phyloP scores from a whole-genome alignment of 176 grass and related monocot species.

The Areca catechu region DNA sequence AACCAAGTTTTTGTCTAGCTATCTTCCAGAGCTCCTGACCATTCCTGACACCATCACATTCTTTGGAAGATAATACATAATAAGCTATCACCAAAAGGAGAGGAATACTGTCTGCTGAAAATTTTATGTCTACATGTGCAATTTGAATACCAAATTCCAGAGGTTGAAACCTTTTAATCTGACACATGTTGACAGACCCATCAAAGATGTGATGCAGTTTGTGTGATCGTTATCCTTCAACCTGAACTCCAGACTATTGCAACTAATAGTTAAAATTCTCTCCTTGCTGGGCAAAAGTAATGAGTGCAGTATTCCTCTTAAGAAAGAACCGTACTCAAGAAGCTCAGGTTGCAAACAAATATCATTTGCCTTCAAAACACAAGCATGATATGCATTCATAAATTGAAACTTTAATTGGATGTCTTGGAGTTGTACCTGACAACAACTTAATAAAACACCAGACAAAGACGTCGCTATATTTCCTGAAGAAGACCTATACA shows the following conservation, averaged over 20 bases:
- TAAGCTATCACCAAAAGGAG: slow-evolving; percentile 50
- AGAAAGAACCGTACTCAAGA: slow-evolving; percentile 44
- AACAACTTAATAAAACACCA: slow-evolving; percentile 40
- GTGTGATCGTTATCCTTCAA: slow-evolving; percentile 48
- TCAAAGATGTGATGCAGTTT: slow-evolving; percentile 42
- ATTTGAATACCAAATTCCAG: slow-evolving; percentile 47
- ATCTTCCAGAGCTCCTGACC: slow-evolving; percentile 59
- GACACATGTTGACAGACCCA: slow-evolving; percentile 30
- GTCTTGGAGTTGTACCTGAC: slow-evolving; percentile 31
- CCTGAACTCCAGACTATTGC: slow-evolving; percentile 36
- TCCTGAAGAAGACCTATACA: slow-evolving; percentile 39
- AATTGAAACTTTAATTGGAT: slow-evolving; percentile 25
- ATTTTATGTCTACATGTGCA: slow-evolving; percentile 18
- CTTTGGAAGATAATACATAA: slow-evolving; percentile 41
- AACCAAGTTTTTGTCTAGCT: slow-evolving; percentile 32
- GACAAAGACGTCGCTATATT: slow-evolving; percentile 30
- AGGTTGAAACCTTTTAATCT: slow-evolving; percentile 41
- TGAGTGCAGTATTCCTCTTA: slow-evolving; percentile 51
- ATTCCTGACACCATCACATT: slow-evolving; percentile 34
- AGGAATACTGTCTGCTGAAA: slow-evolving; percentile 40
- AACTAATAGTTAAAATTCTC: slow-evolving; percentile 46
- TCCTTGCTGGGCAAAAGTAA: slow-evolving; percentile 33
- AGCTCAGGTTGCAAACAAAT: slow-evolving; percentile 40
- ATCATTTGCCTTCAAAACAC: slow-evolving; percentile 27
- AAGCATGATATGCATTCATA: slow-evolving; percentile 6